Percentiles rank a stretch among this genome's conserved stretches.
Conservation (phyloP, 331 rosid species). For the Malus hybrid region DNA sequence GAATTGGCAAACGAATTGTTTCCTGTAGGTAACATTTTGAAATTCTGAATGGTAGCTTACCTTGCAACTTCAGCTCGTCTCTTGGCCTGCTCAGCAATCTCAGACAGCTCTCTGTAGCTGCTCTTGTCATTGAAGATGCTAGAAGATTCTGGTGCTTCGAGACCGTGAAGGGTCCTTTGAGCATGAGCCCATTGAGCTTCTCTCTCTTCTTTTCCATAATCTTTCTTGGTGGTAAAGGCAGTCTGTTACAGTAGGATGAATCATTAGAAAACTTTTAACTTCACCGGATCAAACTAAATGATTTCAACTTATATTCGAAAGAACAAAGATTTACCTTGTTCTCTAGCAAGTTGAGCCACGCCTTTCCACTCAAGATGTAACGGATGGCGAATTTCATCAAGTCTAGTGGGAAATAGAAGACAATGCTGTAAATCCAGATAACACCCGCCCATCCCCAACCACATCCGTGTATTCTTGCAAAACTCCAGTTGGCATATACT, state of each 20-base stretch:
- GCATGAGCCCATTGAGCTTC: conserved; percentile 99
- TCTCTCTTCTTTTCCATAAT: conserved; percentile 85
- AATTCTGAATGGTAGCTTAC: conserved; percentile 24
- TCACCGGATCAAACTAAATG: background rate
- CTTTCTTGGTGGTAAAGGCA: conserved; percentile 98
- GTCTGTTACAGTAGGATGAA: conserved; percentile 37
- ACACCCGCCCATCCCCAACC: conserved; percentile 99
- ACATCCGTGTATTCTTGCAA: conserved; percentile 73
- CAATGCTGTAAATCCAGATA: conserved; percentile 90
- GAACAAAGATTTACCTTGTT: conserved; percentile 50
- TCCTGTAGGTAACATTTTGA: background rate
- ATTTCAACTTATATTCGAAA: background rate
- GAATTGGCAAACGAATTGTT: too few relatives aligned
- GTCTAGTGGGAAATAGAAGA: conserved; percentile 85
- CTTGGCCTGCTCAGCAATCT: conserved; percentile 97
- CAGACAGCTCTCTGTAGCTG: conserved; percentile 87
- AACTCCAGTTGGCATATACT: conserved; percentile 85
- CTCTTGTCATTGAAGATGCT: conserved; percentile 61
- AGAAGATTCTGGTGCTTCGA: conserved; percentile 69
- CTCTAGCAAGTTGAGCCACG: conserved; percentile 75
- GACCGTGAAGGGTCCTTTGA: conserved; percentile 91
- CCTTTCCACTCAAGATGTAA: conserved; percentile 95
- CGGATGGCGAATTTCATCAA: conserved; percentile 69
- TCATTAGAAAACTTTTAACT: conserved; percentile 10
- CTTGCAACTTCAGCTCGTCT: conserved; percentile 97